These are phyloP conservation scores for Paramecium tetraurelia DNA, from an alignment of 73 alveolate species.

Conservation along the genomic window DNA sequence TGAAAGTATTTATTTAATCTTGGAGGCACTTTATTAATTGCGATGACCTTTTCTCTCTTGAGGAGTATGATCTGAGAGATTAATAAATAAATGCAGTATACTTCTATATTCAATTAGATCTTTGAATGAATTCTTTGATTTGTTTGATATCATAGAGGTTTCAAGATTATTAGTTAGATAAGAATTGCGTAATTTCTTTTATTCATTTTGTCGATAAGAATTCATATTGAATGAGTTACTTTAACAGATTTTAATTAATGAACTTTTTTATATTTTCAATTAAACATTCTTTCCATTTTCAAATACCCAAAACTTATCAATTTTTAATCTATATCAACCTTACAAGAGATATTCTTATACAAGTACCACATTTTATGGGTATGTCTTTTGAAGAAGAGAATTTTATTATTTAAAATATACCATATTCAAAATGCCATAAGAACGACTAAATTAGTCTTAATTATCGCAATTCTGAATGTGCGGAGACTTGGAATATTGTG, in stretches of 20 bases:
- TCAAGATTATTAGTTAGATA: background rate
- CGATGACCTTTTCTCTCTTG: background rate
- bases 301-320: background rate
- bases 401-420: too few species aligned
- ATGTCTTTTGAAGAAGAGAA: too few species aligned
- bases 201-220: background rate
- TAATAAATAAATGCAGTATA: background rate
- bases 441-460: too few species aligned
- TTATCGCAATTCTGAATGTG: too few species aligned
- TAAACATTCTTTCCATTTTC: too few species aligned
- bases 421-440: too few species aligned
- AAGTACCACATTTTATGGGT: too few species aligned
- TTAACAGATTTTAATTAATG: background rate
- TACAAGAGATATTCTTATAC: too few species aligned
- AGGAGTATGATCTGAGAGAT: background rate
- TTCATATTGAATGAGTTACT: background rate
- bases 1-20: background rate
- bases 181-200: background rate
- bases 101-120: conserved; percentile 7
- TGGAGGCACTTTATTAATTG: background rate
- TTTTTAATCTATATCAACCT: background rate
- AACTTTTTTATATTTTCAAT: background rate
- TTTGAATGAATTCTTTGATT: conserved; percentile 15
- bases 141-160: background rate
- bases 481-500: too few species aligned